A percentile compares a stretch with the other conserved stretches of the same genome.
Evolutionary conservation across 2,329 filamentous ascomycete genomes (phyloP).

Genomic region (Byssoonygena ceratinophila): DNA sequence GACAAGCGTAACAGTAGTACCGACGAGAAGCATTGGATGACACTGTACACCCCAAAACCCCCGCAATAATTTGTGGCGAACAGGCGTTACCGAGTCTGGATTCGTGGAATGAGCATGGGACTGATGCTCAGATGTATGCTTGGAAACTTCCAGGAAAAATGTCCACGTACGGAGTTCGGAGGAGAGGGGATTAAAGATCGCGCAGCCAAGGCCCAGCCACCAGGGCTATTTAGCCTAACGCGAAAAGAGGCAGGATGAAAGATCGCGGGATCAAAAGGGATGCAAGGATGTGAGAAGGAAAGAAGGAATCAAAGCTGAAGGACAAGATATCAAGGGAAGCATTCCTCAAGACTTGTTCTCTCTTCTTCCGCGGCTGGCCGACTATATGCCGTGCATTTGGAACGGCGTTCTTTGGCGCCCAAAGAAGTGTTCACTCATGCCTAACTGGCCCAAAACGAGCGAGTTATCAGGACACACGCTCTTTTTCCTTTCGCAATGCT

Average conservation of each 20-base stretch:
- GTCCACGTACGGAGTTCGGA: no score
- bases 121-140: not conserved
- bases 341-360: not conserved
- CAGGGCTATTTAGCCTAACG: not conserved
- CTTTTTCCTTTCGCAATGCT: no score
- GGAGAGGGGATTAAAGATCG: no score
- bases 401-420: not conserved
- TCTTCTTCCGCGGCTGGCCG: slow-evolving; percentile 5
- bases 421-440: not conserved
- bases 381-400: not conserved
- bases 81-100: not conserved
- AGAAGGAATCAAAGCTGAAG: not conserved
- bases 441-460: no score
- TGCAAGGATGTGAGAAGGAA: not conserved
- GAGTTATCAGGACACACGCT: no score
- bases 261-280: not conserved
- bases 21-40: not conserved
- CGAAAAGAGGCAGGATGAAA: not conserved
- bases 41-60: not conserved
- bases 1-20: not conserved
- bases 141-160: not conserved
- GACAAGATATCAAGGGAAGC: not conserved
- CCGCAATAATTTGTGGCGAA: not conserved
- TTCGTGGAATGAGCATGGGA: not conserved
- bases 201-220: not conserved